phyloP scores from a whole-genome alignment of 2,329 filamentous ascomycete genomes.

The Apiospora arundinis region DNA sequence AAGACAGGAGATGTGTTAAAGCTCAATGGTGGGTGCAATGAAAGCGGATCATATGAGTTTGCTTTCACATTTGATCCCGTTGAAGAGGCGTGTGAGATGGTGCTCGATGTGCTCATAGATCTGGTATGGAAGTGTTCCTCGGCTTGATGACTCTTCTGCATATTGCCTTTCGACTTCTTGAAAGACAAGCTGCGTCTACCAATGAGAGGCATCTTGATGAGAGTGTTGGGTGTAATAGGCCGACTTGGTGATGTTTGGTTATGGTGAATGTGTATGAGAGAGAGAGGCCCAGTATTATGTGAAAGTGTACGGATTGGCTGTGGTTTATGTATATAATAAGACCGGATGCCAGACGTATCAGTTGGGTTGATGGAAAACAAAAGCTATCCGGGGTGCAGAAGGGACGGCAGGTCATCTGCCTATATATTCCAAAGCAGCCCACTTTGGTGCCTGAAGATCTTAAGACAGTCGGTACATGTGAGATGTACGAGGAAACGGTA shows the following conservation, averaged over 20 bases:
- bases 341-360: neutral
- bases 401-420: slow-evolving; percentile 10
- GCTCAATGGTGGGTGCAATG: slow-evolving; percentile 39
- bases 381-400: slow-evolving; percentile 19
- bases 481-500: slow-evolving; percentile 10
- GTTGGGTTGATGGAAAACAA: neutral
- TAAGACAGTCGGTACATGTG: slow-evolving; percentile 16
- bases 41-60: slow-evolving; percentile 37
- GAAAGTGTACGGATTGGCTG: neutral
- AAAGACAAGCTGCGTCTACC: neutral
- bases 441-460: slow-evolving; percentile 18
- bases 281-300: neutral
- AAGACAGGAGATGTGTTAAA: slow-evolving; percentile 41
- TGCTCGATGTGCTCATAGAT: slow-evolving; percentile 32
- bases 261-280: neutral
- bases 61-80: slow-evolving; percentile 29
- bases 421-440: slow-evolving; percentile 9
- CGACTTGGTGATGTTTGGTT: neutral
- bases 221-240: slow-evolving; percentile 6
- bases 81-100: slow-evolving; percentile 34
- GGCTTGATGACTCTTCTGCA: neutral
- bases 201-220: slow-evolving; percentile 18
- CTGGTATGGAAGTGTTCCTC: slow-evolving; percentile 23
- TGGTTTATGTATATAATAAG: neutral
- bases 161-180: slow-evolving; percentile 17